Percentiles rank a stretch among this genome's conserved stretches.
phyloP scores from a whole-genome alignment of 768 basidiomycete genomes.

The Naganishia antarctica region DNA sequence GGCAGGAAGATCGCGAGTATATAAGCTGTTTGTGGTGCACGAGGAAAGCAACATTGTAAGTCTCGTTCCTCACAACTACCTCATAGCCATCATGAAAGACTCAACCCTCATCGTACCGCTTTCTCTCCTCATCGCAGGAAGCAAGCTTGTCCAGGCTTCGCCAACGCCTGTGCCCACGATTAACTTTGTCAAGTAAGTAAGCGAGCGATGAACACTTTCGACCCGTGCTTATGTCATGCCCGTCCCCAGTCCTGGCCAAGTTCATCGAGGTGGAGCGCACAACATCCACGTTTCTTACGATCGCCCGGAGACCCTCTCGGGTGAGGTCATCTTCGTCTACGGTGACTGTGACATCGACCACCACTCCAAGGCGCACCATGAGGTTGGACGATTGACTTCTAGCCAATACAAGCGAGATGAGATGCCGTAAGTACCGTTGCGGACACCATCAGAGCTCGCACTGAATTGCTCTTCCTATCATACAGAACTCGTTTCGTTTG shows the following conservation, averaged over 20 bases:
- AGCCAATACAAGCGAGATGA: constrained; percentile 24
- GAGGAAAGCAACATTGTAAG: too few species aligned
- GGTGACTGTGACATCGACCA: constrained; percentile 21
- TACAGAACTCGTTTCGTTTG: constrained; percentile 28
- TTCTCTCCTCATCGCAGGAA: not conserved
- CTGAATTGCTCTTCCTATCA: not conserved
- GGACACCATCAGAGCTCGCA: not conserved
- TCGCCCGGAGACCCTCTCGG: constrained; percentile 15
- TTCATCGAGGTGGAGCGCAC: constrained; percentile 18
- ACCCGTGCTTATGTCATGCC: not conserved
- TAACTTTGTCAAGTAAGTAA: constrained; percentile 14
- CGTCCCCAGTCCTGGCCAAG: not conserved
- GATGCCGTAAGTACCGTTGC: constrained; percentile 17
- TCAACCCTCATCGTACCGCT: constrained; percentile 6
- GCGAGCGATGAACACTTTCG: not conserved
- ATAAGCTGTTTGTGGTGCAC: not conserved
- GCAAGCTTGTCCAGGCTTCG: not conserved
- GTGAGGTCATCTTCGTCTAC: constrained; percentile 23
- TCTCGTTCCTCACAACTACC: not conserved
- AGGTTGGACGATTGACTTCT: constrained; percentile 15
- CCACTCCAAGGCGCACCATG: constrained; percentile 18
- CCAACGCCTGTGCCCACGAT: constrained; percentile 17
- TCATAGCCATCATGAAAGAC: constrained; percentile 14
- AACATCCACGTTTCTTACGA: constrained; percentile 24
- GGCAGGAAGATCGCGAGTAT: not conserved